A percentile compares a stretch with the other conserved stretches of the same genome.
phyloP scores from a whole-genome alignment of 2,329 filamentous ascomycete species.

The Trichoderma asperellum region DNA sequence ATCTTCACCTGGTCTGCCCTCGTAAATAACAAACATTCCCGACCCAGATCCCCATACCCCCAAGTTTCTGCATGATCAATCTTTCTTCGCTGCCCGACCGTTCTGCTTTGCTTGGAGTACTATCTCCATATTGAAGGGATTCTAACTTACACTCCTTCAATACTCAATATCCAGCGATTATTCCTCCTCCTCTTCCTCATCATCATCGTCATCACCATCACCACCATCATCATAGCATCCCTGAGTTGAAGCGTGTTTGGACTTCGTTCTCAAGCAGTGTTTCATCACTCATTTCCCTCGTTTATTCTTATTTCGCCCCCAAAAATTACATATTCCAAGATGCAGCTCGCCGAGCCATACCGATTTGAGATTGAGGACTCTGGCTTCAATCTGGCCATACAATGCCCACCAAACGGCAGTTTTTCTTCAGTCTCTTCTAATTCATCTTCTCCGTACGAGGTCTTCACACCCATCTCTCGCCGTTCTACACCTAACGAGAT shows the following conservation, averaged over 20 bases:
- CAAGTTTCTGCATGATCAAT: conserved; percentile 28
- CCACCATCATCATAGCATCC: conserved; percentile 2
- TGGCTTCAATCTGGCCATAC: conserved; percentile 44
- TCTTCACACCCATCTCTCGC: conserved; percentile 51
- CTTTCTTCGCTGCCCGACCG: conserved; percentile 27
- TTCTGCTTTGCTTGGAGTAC: conserved; percentile 29
- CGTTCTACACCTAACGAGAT: conserved; percentile 49
- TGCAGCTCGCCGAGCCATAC: conserved; percentile 45
- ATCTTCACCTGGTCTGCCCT: conserved; percentile 47
- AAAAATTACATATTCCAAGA: conserved; percentile 32
- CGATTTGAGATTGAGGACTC: conserved; percentile 46
- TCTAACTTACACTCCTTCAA: conserved; percentile 30
- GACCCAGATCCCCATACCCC: conserved; percentile 36
- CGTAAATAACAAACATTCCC: conserved; percentile 43
- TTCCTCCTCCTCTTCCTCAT: neutral
- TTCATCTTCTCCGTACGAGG: conserved; percentile 47
- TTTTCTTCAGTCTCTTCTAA: conserved; percentile 47
- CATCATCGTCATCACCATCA: neutral
- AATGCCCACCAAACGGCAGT: conserved; percentile 43
- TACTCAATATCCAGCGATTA: neutral
- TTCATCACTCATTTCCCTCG: neutral
- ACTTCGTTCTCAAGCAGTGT: neutral
- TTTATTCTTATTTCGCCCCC: neutral
- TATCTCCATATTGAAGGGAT: conserved; percentile 26
- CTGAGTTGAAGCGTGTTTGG: neutral